Evolutionary conservation across 345 rosid species (phyloP).

Genomic region (Dipteronia dyeriana): DNA sequence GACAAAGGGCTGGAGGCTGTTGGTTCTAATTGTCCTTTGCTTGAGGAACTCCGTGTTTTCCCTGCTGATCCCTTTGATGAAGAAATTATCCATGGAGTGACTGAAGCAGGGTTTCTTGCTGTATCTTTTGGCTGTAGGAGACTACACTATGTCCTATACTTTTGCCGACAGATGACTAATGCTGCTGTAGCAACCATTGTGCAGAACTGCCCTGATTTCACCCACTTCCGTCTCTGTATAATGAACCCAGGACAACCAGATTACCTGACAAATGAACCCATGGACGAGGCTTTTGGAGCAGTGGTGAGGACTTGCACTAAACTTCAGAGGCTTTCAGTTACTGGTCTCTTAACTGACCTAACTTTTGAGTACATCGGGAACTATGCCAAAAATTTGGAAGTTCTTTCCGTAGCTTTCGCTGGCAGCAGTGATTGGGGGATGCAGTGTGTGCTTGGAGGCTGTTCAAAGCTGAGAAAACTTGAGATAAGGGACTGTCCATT

Average conservation of each 20-base stretch:
- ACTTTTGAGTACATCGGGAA: slow-evolving; percentile 64
- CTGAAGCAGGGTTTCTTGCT: slow-evolving; percentile 64
- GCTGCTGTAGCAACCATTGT: slow-evolving; percentile 67
- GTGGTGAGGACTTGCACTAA: slow-evolving; percentile 66
- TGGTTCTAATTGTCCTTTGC: slow-evolving; percentile 52
- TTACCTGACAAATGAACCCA: slow-evolving; percentile 54
- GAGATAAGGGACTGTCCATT: slow-evolving; percentile 81
- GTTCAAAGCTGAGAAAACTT: slow-evolving; percentile 64
- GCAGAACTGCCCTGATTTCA: slow-evolving; percentile 67
- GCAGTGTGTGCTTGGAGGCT: slow-evolving; percentile 63
- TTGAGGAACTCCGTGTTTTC: slow-evolving; percentile 76
- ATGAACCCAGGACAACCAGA: slow-evolving; percentile 72
- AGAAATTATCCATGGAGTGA: slow-evolving; percentile 51
- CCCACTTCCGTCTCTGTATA: slow-evolving; percentile 76
- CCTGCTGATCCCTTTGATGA: slow-evolving; percentile 65
- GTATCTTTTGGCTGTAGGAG: slow-evolving; percentile 60
- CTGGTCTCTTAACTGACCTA: slow-evolving; percentile 63
- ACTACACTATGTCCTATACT: slow-evolving; percentile 68
- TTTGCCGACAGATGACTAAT: slow-evolving; percentile 72
- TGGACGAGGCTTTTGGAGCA: slow-evolving; percentile 80
- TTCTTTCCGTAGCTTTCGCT: slow-evolving; percentile 77
- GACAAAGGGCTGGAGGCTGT: slow-evolving; percentile 68
- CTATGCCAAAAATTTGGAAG: slow-evolving; percentile 70
- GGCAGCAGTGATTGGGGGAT: slow-evolving; percentile 70
- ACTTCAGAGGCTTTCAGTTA: slow-evolving; percentile 66